A percentile compares a stretch with the other conserved stretches of the same genome.
phyloP scores from a whole-genome alignment of 2,329 filamentous ascomycete genomes.

The Fusarium nodosum region DNA sequence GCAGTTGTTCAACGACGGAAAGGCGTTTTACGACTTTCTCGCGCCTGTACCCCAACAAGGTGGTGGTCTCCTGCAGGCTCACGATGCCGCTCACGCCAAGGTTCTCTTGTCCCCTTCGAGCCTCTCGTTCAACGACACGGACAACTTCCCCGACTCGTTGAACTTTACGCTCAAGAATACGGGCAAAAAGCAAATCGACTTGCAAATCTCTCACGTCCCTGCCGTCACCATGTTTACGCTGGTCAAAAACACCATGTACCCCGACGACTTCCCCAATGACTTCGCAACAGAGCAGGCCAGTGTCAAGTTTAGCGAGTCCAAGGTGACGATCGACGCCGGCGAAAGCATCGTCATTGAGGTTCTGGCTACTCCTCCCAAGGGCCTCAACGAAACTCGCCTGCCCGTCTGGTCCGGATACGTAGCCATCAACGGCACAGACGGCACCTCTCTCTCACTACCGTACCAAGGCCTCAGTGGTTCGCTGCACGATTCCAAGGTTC shows the following conservation, averaged over 20 bases:
- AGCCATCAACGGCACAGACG: constrained; percentile 58
- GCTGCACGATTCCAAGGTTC: constrained; percentile 49
- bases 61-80: constrained; percentile 70
- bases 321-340: constrained; percentile 60
- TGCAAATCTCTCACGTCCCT: constrained; percentile 64
- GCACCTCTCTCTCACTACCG: constrained; percentile 55
- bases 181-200: constrained; percentile 63
- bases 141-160: constrained; percentile 63
- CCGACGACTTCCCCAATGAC: constrained; percentile 62
- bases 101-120: constrained; percentile 68
- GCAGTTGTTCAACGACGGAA: constrained; percentile 62
- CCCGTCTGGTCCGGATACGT: constrained; percentile 61
- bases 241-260: constrained; percentile 52
- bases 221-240: constrained; percentile 68
- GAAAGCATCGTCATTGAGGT: constrained; percentile 63
- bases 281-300: constrained; percentile 58
- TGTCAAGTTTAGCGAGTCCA: constrained; percentile 58
- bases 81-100: constrained; percentile 68
- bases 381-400: constrained; percentile 54
- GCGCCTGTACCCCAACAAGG: constrained; percentile 73
- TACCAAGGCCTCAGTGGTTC: constrained; percentile 59
- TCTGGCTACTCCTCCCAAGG: constrained; percentile 57
- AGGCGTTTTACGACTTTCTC: constrained; percentile 55
- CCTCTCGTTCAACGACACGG: constrained; percentile 74
- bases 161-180: constrained; percentile 70